Percentiles rank a stretch among this genome's conserved stretches.
Evolutionary conservation across 2,329 filamentous ascomycete genomes (phyloP).

Genomic region (Setomelanomma holmii): DNA sequence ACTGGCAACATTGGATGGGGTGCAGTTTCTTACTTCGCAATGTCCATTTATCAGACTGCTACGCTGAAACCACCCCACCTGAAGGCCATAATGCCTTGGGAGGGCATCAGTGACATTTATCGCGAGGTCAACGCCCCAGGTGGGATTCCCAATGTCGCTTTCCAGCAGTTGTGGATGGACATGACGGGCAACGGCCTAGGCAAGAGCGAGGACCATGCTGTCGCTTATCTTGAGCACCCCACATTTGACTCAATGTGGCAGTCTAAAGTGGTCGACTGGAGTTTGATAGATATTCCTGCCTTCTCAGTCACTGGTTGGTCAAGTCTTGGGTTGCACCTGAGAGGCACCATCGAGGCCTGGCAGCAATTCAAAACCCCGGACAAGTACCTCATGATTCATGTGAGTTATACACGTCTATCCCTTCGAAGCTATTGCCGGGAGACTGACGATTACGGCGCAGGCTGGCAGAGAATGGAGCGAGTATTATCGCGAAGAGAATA

Average conservation of each 20-base stretch:
- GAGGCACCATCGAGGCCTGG: no score
- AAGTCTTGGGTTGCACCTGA: no score
- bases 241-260: conserved; percentile 35
- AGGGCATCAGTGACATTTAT: conserved; percentile 62
- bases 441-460: no score
- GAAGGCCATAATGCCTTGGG: conserved; percentile 60
- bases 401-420: no score
- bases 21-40: conserved; percentile 58
- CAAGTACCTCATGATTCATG: no score
- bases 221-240: conserved; percentile 65
- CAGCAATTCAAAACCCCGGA: no score
- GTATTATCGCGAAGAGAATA: not conserved
- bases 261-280: no score
- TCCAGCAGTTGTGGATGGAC: conserved; percentile 65
- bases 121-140: conserved; percentile 47
- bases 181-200: conserved; percentile 63
- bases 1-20: conserved; percentile 20
- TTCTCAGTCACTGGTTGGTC: no score
- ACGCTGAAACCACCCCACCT: conserved; percentile 58
- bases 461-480: no score
- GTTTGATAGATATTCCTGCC: no score
- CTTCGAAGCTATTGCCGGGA: no score
- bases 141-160: conserved; percentile 35
- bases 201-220: conserved; percentile 62
- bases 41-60: conserved; percentile 60